Evolutionary conservation across 2,329 filamentous ascomycete genomes (phyloP).

Genomic region (Colletotrichum plurivorum): DNA sequence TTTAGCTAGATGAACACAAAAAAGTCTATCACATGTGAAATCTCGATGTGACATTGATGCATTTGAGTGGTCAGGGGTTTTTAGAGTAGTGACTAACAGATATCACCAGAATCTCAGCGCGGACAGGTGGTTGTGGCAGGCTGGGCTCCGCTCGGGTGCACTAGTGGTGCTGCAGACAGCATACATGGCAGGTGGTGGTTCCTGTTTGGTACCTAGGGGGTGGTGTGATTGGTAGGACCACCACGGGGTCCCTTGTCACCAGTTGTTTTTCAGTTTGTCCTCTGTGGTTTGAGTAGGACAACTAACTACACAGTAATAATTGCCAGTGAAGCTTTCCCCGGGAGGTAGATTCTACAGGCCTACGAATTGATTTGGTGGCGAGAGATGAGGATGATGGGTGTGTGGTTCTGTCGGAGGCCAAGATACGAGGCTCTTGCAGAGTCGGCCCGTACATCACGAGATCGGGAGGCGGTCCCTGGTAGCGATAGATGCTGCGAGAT

Average conservation of each 20-base stretch:
- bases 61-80: neutral
- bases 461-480: too few relatives aligned
- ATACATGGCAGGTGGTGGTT: conserved; percentile 1
- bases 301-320: too few relatives aligned
- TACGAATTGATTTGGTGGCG: too few relatives aligned
- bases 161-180: conserved; percentile 7
- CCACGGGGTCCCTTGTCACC: neutral
- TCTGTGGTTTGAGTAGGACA: too few relatives aligned
- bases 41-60: neutral
- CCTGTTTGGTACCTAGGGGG: neutral
- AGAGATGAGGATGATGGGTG: too few relatives aligned
- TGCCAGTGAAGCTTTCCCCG: too few relatives aligned
- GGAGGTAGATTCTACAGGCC: too few relatives aligned
- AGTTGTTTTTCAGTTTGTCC: too few relatives aligned
- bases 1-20: conserved; percentile 29
- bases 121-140: conserved; percentile 4
- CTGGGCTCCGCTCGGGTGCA: conserved; percentile 18
- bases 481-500: too few relatives aligned
- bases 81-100: conserved; percentile 16
- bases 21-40: conserved; percentile 19
- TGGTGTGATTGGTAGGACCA: conserved; percentile 28
- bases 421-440: too few relatives aligned
- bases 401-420: too few relatives aligned
- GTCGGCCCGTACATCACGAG: too few relatives aligned
- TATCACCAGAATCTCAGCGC: conserved; percentile 4